phyloP scores from a whole-genome alignment of 257 asterid species.

The Scutellaria minor region DNA sequence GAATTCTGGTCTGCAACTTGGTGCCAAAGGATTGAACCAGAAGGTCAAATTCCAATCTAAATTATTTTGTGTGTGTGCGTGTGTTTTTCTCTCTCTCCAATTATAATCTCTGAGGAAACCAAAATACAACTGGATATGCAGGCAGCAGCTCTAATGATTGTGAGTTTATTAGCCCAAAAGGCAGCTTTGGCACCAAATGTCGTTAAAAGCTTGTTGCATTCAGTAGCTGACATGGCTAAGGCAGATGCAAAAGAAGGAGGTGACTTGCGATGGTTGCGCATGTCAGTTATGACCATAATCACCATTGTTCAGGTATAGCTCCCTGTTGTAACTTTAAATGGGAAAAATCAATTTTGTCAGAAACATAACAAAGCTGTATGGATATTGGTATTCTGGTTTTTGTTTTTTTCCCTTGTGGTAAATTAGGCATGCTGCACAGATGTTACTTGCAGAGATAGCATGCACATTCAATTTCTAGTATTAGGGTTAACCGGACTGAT shows the following conservation, averaged over 20 bases:
- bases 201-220: conserved; percentile 68
- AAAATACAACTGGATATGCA: conserved; percentile 37
- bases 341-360: neutral
- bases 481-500: conserved; percentile 17
- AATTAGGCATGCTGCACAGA: conserved; percentile 24
- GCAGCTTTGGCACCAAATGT: conserved; percentile 62
- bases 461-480: conserved; percentile 2
- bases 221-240: conserved; percentile 66
- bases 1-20: conserved; percentile 62
- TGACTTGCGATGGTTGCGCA: conserved; percentile 73
- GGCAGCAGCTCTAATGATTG: conserved; percentile 94
- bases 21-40: conserved; percentile 60
- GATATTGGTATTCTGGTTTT: neutral
- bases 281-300: conserved; percentile 76
- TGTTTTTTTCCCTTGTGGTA: neutral
- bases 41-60: conserved; percentile 54
- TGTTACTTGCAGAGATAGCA: conserved; percentile 25
- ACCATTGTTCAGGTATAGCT: conserved; percentile 81
- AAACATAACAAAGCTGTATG: neutral
- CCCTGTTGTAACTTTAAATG: conserved; percentile 16
- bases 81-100: neutral
- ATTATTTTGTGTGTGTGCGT: neutral
- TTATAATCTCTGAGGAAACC: conserved; percentile 25
- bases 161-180: conserved; percentile 77
- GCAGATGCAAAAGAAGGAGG: conserved; percentile 54